These are phyloP conservation scores for Periglandula ipomoeae DNA, from an alignment of 2,329 filamentous ascomycete species.

Conservation along the genomic window DNA sequence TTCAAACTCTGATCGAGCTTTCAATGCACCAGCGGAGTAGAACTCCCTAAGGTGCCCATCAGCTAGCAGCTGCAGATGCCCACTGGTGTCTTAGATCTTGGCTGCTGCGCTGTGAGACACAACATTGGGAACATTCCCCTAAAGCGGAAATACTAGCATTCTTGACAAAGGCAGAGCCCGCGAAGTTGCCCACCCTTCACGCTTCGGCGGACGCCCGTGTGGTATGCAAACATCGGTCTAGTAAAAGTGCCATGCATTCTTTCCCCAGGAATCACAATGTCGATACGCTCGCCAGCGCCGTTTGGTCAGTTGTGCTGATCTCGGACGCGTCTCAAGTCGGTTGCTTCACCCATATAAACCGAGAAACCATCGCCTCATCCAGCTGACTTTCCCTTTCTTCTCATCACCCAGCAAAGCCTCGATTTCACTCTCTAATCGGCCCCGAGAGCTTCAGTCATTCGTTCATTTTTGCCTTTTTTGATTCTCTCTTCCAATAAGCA, in stretches of 20 bases:
- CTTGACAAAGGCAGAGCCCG: neutral
- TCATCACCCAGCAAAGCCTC: constrained; percentile 18
- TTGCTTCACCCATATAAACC: constrained; percentile 19
- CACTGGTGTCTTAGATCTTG: neutral
- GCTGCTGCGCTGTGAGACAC: neutral
- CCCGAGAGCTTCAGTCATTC: constrained; percentile 17
- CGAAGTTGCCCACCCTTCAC: neutral
- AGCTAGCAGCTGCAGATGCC: neutral
- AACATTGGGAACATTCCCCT: neutral
- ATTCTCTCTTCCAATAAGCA: constrained; percentile 11
- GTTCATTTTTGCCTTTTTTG: constrained; percentile 14
- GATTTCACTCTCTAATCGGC: constrained; percentile 20
- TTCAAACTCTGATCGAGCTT: no score
- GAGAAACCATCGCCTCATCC: constrained; percentile 12
- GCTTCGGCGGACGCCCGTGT: neutral
- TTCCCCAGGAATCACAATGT: neutral
- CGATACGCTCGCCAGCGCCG: neutral
- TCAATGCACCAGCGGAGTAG: neutral
- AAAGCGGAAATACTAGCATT: constrained; percentile 2
- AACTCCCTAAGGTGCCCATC: neutral
- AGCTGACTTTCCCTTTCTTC: constrained; percentile 9
- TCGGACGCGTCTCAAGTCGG: constrained; percentile 3
- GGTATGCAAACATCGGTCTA: constrained; percentile 2
- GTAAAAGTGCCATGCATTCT: neutral
- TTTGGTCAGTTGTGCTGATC: constrained; percentile 1